phyloP scores from a whole-genome alignment of 1,284 basidiomycete genomes.

The Ceratobasidium sp. region DNA sequence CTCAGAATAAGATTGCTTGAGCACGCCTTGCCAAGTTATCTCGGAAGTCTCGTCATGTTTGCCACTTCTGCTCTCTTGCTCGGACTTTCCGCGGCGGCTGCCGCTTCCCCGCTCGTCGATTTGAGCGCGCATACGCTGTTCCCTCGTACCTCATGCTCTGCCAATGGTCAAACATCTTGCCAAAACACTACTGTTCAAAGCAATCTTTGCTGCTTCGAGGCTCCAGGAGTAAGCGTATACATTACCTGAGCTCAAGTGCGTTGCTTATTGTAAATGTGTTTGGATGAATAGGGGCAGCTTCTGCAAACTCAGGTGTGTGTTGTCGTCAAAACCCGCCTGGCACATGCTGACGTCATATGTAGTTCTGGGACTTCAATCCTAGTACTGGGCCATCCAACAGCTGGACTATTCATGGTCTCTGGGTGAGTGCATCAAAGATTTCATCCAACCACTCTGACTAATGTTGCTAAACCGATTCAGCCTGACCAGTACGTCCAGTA shows the following conservation, averaged over 20 bases:
- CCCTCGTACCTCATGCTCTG: slow-evolving; percentile 44
- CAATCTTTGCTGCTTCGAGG: slow-evolving; percentile 51
- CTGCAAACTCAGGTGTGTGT: slow-evolving; percentile 48
- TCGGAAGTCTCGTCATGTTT: neutral
- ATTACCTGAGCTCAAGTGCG: neutral
- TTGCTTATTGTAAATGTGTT: neutral
- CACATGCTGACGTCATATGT: neutral
- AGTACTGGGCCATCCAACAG: slow-evolving; percentile 52
- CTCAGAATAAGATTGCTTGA: slow-evolving; percentile 11
- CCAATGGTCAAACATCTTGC: slow-evolving; percentile 45
- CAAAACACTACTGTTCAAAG: slow-evolving; percentile 49
- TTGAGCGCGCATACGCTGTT: slow-evolving; percentile 43
- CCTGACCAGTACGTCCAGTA: slow-evolving; percentile 34
- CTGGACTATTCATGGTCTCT: slow-evolving; percentile 51
- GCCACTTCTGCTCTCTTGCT: neutral
- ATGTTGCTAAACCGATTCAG: neutral
- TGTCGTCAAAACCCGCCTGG: neutral
- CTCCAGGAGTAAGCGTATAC: slow-evolving; percentile 46
- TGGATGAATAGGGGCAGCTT: slow-evolving; percentile 46
- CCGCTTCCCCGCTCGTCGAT: slow-evolving; percentile 33
- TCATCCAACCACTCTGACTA: neutral
- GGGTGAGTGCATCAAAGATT: slow-evolving; percentile 41
- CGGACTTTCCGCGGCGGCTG: slow-evolving; percentile 7
- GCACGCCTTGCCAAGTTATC: neutral
- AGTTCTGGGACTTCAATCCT: slow-evolving; percentile 53